phyloP scores from a whole-genome alignment of 305 asterid genomes.

The Lippia alba region DNA sequence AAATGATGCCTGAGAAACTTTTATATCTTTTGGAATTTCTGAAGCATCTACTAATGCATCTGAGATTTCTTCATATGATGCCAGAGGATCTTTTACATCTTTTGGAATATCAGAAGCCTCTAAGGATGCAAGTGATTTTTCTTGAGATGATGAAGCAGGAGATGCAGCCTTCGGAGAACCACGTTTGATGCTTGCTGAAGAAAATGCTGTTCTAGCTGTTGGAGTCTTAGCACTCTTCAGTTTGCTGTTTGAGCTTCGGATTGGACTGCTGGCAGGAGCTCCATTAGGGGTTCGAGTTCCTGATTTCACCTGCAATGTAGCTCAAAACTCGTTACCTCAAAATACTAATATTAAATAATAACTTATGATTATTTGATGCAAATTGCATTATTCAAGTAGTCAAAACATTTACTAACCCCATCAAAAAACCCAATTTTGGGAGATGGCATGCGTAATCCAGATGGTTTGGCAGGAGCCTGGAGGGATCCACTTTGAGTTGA shows the following conservation, averaged over 20 bases:
- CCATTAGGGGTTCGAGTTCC: constrained; percentile 65
- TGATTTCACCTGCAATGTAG: constrained; percentile 65
- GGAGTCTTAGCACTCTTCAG: constrained; percentile 54
- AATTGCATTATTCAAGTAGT: not conserved
- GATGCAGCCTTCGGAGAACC: constrained; percentile 45
- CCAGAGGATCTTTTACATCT: not conserved
- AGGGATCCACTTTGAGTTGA: constrained; percentile 43
- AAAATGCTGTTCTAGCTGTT: constrained; percentile 38
- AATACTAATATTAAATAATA: constrained; percentile 7
- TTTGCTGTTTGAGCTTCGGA: constrained; percentile 57
- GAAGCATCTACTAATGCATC: no score
- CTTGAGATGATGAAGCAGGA: constrained; percentile 40
- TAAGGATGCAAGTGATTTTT: constrained; percentile 37
- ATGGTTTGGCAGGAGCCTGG: constrained; percentile 67
- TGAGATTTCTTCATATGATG: no score
- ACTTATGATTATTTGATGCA: not conserved
- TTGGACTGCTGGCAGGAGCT: constrained; percentile 49
- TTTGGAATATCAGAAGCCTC: constrained; percentile 14
- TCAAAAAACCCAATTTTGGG: constrained; percentile 96
- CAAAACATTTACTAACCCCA: constrained; percentile 69
- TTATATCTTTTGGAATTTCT: no score
- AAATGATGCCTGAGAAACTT: constrained; percentile 34
- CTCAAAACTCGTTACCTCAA: constrained; percentile 14
- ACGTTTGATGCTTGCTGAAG: constrained; percentile 40
- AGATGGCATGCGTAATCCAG: constrained; percentile 92